Evolutionary conservation across 257 asterid species (phyloP).

Genomic region (Capsicum chinense): DNA sequence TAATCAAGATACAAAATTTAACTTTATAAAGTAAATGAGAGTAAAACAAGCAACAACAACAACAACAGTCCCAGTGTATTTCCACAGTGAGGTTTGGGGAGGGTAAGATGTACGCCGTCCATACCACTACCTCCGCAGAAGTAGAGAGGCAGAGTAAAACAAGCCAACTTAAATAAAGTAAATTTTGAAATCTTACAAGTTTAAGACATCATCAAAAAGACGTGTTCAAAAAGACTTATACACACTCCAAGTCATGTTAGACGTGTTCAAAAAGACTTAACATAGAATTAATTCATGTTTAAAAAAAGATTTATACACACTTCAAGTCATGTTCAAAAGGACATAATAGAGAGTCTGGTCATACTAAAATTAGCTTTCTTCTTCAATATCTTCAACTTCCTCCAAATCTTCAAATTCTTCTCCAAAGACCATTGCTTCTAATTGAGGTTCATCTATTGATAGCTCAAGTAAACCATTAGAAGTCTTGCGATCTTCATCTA

Average conservation of each 20-base stretch:
- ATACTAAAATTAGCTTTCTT: neutral
- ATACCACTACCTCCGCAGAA: too few relatives aligned
- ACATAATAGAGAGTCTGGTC: neutral
- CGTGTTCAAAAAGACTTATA: neutral
- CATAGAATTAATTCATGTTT: neutral
- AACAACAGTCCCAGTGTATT: too few relatives aligned
- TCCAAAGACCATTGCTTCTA: neutral
- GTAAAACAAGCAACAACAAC: neutral
- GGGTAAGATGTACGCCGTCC: too few relatives aligned
- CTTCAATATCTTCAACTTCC: conserved; percentile 8
- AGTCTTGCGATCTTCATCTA: too few relatives aligned
- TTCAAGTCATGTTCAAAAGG: neutral
- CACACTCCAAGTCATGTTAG: neutral
- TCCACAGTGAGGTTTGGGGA: too few relatives aligned
- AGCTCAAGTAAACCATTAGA: too few relatives aligned
- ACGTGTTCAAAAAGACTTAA: neutral
- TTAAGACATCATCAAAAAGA: neutral
- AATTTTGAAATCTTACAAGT: neutral
- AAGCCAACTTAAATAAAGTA: neutral
- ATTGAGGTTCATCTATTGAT: neutral
- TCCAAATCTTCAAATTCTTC: neutral
- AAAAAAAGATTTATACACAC: neutral
- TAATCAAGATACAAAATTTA: neutral
- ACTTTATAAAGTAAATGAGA: neutral
- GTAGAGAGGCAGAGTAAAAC: neutral